A percentile compares a stretch with the other conserved stretches of the same genome.
These are phyloP conservation scores for Endotrypanum monterogeii DNA, from an alignment of 208 protist species.

Conservation along the genomic window DNA sequence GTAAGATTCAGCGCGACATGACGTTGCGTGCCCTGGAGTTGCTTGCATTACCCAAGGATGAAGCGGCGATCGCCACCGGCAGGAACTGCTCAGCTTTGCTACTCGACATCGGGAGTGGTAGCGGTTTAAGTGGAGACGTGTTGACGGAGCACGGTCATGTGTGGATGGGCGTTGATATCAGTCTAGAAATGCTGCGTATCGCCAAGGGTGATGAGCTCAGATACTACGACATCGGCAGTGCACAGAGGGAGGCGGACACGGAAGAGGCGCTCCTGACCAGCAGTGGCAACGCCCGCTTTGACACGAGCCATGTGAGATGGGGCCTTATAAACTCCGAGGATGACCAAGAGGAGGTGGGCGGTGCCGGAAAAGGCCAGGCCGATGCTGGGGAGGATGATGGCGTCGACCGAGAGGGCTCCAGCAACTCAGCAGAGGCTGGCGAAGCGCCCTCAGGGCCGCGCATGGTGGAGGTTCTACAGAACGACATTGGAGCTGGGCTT, in stretches of 20 bases:
- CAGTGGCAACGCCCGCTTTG: conserved; percentile 36
- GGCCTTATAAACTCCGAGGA: conserved; percentile 56
- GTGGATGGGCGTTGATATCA: conserved; percentile 98
- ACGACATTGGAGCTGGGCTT: conserved; percentile 97
- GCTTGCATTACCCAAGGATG: conserved; percentile 81
- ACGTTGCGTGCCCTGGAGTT: conserved; percentile 98
- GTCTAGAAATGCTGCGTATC: conserved; percentile 93
- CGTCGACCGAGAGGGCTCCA: not conserved
- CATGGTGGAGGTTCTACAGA: conserved; percentile 87
- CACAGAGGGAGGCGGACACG: conserved; percentile 20
- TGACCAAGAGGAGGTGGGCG: conserved; percentile 38
- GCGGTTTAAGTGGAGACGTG: conserved; percentile 97
- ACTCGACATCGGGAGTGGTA: conserved; percentile 99
- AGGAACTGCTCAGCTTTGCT: conserved; percentile 69
- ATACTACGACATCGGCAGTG: conserved; percentile 25
- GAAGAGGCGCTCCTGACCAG: conserved; percentile 23
- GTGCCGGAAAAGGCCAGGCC: conserved; percentile 21
- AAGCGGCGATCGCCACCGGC: conserved; percentile 14
- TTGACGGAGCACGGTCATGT: conserved; percentile 93
- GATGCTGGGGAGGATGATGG: conserved; percentile 17
- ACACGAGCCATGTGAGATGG: conserved; percentile 77
- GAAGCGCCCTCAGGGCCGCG: conserved; percentile 30
- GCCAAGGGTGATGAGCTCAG: conserved; percentile 83
- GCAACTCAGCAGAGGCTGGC: not conserved
- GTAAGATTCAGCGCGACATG: conserved; percentile 97